phyloP scores from a whole-genome alignment of 1,139 yeast genomes.

The Suhomyces coccinellae region DNA sequence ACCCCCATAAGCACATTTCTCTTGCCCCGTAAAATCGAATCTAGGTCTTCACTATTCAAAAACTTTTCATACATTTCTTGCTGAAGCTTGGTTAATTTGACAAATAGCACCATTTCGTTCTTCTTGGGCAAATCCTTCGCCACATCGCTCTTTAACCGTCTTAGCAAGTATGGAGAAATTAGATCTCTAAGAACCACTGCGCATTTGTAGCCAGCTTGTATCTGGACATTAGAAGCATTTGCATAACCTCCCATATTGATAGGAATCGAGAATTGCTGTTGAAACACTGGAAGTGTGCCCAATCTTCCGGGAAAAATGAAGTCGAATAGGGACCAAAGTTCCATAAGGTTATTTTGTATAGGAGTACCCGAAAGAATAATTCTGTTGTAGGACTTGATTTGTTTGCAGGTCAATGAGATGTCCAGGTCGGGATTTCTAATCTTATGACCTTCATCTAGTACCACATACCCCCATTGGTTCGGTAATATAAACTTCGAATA shows the following conservation, averaged over 20 bases:
- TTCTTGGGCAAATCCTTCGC: constrained; percentile 94
- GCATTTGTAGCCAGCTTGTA: constrained; percentile 94
- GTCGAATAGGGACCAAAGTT: constrained; percentile 92
- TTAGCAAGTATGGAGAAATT: constrained; percentile 81
- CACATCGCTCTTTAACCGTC: constrained; percentile 92
- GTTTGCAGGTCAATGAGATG: constrained; percentile 82
- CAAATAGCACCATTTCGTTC: constrained; percentile 90
- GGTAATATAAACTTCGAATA: constrained; percentile 72
- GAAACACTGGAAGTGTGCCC: constrained; percentile 94
- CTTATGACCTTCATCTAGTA: constrained; percentile 95
- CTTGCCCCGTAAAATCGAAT: constrained; percentile 71
- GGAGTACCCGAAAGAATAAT: constrained; percentile 94
- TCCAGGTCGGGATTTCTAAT: constrained; percentile 93
- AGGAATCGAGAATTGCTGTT: constrained; percentile 87
- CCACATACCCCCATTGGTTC: constrained; percentile 83
- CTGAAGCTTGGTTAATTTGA: constrained; percentile 78
- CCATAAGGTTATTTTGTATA: constrained; percentile 87
- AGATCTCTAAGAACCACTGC: constrained; percentile 87
- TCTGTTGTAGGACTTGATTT: constrained; percentile 75
- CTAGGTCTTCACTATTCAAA: constrained; percentile 72
- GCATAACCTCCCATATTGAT: constrained; percentile 98
- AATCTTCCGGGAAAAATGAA: constrained; percentile 92
- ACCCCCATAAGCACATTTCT: constrained; percentile 87
- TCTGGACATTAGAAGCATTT: constrained; percentile 93
- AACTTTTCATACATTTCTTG: constrained; percentile 72